Evolutionary conservation across 2,329 filamentous ascomycete genomes (phyloP).

Genomic region (Claviceps sp.): DNA sequence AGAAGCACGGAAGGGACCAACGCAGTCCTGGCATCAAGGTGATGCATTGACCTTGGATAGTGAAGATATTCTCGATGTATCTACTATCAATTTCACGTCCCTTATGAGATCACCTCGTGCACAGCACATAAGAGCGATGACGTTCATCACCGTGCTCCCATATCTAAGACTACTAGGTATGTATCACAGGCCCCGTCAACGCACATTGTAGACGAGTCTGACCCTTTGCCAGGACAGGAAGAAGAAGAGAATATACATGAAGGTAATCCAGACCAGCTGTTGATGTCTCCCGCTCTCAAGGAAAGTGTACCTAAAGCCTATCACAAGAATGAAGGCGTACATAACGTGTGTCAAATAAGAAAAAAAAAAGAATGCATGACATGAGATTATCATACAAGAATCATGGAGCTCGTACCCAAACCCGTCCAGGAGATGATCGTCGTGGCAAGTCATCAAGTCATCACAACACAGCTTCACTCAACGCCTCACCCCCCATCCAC

Average conservation of each 20-base stretch:
- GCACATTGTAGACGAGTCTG: neutral
- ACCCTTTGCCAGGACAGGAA: neutral
- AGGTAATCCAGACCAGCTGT: neutral
- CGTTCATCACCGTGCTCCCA: too few species aligned
- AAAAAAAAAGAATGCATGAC: neutral
- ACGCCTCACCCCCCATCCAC: slow-evolving; percentile 14
- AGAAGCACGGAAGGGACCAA: too few species aligned
- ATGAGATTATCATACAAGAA: neutral
- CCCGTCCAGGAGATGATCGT: too few species aligned
- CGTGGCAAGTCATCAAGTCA: neutral
- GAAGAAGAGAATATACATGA: neutral
- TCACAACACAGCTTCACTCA: neutral
- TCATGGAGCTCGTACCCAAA: too few species aligned
- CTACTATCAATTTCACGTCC: too few species aligned
- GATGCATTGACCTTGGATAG: too few species aligned
- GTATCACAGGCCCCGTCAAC: too few species aligned
- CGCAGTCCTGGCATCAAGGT: too few species aligned
- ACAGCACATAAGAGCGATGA: too few species aligned
- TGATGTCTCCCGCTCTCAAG: neutral
- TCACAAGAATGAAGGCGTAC: neutral
- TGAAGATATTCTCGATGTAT: too few species aligned
- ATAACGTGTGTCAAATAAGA: neutral
- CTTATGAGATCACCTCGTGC: too few species aligned
- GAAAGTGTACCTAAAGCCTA: neutral
- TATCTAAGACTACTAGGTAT: too few species aligned